phyloP scores from a whole-genome alignment of 441 rosid species.

The Arabidopsis hybrid region DNA sequence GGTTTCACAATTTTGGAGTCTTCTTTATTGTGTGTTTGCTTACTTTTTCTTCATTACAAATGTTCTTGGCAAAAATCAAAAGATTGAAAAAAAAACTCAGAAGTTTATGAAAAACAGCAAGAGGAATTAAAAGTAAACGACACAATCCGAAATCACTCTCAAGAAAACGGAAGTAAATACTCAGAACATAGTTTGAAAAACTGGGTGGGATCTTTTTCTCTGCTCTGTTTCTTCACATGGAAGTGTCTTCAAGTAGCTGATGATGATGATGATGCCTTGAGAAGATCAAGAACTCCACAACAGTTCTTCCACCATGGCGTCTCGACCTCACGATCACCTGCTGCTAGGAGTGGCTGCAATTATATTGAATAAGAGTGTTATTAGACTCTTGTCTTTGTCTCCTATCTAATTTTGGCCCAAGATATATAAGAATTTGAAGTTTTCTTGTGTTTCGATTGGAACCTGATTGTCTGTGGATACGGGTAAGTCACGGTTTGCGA shows the following conservation, averaged over 20 bases:
- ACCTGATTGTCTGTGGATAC: conserved; percentile 45
- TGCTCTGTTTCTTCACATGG: conserved; percentile 17
- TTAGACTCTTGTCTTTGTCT: not conserved
- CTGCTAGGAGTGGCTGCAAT: conserved; percentile 41
- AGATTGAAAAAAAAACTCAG: conserved; percentile 31
- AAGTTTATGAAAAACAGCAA: not conserved
- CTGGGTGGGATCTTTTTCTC: conserved; percentile 2
- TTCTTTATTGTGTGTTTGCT: conserved; percentile 32
- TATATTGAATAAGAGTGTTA: not conserved
- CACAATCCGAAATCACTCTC: conserved; percentile 18
- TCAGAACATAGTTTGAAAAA: conserved; percentile 4
- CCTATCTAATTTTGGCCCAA: not conserved
- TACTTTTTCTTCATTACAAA: conserved; percentile 24
- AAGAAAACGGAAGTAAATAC: not conserved
- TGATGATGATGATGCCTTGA: conserved; percentile 28
- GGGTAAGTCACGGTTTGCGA: conserved; percentile 24
- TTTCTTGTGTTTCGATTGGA: not conserved
- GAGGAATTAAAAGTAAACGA: conserved; percentile 14
- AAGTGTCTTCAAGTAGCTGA: conserved; percentile 15
- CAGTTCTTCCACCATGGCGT: conserved; percentile 46
- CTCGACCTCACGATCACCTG: conserved; percentile 23
- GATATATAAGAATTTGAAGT: not conserved
- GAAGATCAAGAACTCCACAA: conserved; percentile 42
- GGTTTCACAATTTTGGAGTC: conserved; percentile 20
- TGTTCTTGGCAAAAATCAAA: conserved; percentile 26